Conservation (phyloP, 148 eudicot species). For the Rhododendron ovatum region DNA sequence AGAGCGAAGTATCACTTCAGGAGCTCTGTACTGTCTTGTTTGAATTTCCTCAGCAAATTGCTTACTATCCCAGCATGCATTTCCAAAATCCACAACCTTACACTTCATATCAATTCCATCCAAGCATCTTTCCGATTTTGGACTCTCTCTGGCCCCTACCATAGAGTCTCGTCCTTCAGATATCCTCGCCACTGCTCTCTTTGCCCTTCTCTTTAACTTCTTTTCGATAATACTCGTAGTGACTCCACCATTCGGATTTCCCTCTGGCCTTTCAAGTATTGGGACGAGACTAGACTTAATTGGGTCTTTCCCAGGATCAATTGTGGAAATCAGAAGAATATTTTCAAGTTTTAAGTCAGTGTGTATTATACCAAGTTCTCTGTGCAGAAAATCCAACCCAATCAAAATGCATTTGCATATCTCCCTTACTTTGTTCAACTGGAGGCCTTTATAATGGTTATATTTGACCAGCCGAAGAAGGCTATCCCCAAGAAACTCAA, state of each 20-base stretch:
- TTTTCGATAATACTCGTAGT: constrained; percentile 60
- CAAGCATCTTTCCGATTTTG: constrained; percentile 52
- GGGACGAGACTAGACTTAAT: constrained; percentile 64
- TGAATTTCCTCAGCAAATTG: constrained; percentile 80
- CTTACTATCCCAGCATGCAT: constrained; percentile 88
- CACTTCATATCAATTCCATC: constrained; percentile 79
- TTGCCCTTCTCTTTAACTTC: constrained; percentile 82
- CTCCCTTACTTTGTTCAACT: constrained; percentile 73
- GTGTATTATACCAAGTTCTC: constrained; percentile 74
- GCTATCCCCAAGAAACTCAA: constrained; percentile 96
- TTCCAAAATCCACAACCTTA: constrained; percentile 93
- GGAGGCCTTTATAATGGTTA: constrained; percentile 78
- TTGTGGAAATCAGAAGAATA: constrained; percentile 77
- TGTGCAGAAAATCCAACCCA: constrained; percentile 88
- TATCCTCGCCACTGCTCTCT: constrained; percentile 83
- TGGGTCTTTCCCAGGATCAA: constrained; percentile 86
- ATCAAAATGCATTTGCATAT: constrained; percentile 81
- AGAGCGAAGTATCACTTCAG: constrained; percentile 81
- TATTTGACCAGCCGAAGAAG: constrained; percentile 73
- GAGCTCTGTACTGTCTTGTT: constrained; percentile 96
- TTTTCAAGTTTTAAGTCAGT: constrained; percentile 93
- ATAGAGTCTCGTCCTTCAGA: constrained; percentile 57
- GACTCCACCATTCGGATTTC: constrained; percentile 52
- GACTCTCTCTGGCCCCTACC: constrained; percentile 38
- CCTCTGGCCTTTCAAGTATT: constrained; percentile 88